phyloP scores from a whole-genome alignment of 129 eudicot species.

The Flaveria robusta region DNA sequence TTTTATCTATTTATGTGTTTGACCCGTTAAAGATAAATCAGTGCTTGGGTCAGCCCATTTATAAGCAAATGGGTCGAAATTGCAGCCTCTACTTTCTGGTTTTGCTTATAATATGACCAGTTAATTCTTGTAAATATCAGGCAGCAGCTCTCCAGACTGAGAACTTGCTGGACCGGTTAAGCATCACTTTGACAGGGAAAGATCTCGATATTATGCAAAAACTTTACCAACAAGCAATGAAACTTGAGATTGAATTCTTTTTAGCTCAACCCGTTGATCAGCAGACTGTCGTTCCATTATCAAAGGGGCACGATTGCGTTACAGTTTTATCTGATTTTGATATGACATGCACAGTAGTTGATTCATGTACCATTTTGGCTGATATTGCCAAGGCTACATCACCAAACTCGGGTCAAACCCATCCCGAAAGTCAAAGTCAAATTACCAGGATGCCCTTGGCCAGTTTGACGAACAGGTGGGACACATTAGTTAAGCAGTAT shows the following conservation, averaged over 20 bases:
- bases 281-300: slow-evolving; percentile 62
- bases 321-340: slow-evolving; percentile 86
- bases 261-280: slow-evolving; percentile 65
- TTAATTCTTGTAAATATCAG: slow-evolving; percentile 32
- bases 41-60: background rate
- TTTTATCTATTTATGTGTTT: background rate
- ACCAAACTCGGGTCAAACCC: slow-evolving; percentile 54
- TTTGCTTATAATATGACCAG: background rate
- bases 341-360: slow-evolving; percentile 85
- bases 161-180: slow-evolving; percentile 75
- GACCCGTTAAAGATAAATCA: background rate
- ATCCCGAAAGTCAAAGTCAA: slow-evolving; percentile 43
- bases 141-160: slow-evolving; percentile 68
- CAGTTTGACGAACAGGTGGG: slow-evolving; percentile 64
- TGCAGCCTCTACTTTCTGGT: background rate
- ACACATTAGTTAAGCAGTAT: slow-evolving; percentile 62
- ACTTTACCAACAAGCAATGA: slow-evolving; percentile 86
- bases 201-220: slow-evolving; percentile 73
- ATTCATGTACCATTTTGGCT: slow-evolving; percentile 87
- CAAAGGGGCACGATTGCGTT: slow-evolving; percentile 43
- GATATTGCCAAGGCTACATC: slow-evolving; percentile 67
- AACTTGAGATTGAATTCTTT: slow-evolving; percentile 72
- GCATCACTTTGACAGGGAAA: slow-evolving; percentile 78
- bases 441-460: slow-evolving; percentile 53
- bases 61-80: background rate